phyloP scores from a whole-genome alignment of 2,329 filamentous ascomycete species.

The Fusarium sp. region DNA sequence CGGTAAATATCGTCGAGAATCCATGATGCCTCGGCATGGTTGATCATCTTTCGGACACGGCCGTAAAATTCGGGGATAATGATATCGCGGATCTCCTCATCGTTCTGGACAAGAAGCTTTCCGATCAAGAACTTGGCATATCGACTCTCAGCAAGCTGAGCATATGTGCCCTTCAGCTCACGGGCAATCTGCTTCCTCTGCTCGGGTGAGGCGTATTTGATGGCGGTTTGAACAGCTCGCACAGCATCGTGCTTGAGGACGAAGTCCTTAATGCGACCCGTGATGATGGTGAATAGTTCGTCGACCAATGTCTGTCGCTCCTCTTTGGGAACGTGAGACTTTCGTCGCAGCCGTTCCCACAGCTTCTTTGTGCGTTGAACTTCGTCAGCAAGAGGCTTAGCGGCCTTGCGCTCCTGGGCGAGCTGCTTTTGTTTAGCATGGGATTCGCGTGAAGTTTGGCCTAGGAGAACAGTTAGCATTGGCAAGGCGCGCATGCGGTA shows the following conservation, averaged over 20 bases:
- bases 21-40: constrained; percentile 96
- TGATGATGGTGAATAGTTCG: constrained; percentile 92
- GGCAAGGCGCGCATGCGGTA: neutral
- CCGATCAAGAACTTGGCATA: constrained; percentile 98
- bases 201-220: constrained; percentile 91
- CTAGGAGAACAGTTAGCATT: constrained; percentile 48
- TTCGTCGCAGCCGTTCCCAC: constrained; percentile 92
- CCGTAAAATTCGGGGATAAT: constrained; percentile 97
- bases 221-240: constrained; percentile 93
- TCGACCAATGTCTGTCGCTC: constrained; percentile 87
- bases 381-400: constrained; percentile 91
- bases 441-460: constrained; percentile 80
- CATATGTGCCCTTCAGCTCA: constrained; percentile 87
- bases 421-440: constrained; percentile 94
- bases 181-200: constrained; percentile 87
- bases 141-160: constrained; percentile 87
- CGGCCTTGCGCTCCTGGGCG: constrained; percentile 86
- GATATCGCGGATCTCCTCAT: constrained; percentile 84
- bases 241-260: constrained; percentile 99
- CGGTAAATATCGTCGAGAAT: constrained; percentile 98
- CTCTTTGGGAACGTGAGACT: constrained; percentile 90
- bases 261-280: constrained; percentile 90
- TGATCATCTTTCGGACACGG: constrained; percentile 90
- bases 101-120: constrained; percentile 93
- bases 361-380: constrained; percentile 93